Percentiles rank a stretch among this genome's conserved stretches.
phyloP scores from a whole-genome alignment of 2,329 filamentous ascomycete genomes.

The Clonostachys sp. region DNA sequence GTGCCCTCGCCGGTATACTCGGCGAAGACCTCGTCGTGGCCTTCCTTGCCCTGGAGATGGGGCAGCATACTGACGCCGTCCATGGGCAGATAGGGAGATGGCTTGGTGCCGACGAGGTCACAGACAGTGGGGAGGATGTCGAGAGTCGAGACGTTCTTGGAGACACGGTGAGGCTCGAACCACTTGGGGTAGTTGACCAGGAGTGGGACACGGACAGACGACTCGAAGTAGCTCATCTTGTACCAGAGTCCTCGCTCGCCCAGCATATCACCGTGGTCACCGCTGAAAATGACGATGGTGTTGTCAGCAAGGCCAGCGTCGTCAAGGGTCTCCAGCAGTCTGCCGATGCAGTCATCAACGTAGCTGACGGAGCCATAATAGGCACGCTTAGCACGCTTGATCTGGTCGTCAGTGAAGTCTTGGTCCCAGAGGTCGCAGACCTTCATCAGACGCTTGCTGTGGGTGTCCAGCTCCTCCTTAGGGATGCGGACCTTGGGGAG shows the following conservation, averaged over 20 bases:
- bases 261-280: constrained; percentile 94
- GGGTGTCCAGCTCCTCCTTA: constrained; percentile 77
- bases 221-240: constrained; percentile 97
- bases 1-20: constrained; percentile 96
- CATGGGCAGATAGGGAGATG: constrained; percentile 70
- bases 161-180: constrained; percentile 72
- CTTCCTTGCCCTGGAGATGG: constrained; percentile 64
- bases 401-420: constrained; percentile 78
- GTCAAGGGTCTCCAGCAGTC: constrained; percentile 72
- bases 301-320: constrained; percentile 76
- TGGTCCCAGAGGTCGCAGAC: constrained; percentile 84
- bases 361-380: constrained; percentile 95
- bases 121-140: constrained; percentile 87
- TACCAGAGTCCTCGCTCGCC: constrained; percentile 92
- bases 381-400: constrained; percentile 78
- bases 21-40: constrained; percentile 83
- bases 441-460: constrained; percentile 81
- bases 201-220: constrained; percentile 83
- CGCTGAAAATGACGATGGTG: constrained; percentile 88
- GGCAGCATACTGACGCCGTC: constrained; percentile 79
- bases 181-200: constrained; percentile 75
- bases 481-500: constrained; percentile 74
- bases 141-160: constrained; percentile 83
- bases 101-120: constrained; percentile 70
- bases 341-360: constrained; percentile 87